Percentiles rank a stretch among this genome's conserved stretches.
Conservation (phyloP, 345 rosid species). For the Eutrema japonicum region DNA sequence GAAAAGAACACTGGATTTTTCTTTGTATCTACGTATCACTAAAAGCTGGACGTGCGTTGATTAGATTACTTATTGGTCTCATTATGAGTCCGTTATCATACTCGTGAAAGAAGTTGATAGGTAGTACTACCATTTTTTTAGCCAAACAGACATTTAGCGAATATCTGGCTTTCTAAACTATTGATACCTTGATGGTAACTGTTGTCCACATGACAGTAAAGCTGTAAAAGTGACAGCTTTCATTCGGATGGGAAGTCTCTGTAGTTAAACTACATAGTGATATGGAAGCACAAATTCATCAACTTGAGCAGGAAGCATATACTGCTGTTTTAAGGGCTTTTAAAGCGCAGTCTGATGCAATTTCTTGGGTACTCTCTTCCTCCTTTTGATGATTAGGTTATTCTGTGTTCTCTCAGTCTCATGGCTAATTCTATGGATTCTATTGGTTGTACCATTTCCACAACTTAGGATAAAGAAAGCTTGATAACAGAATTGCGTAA, state of each 20-base stretch:
- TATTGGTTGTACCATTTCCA: conserved; percentile 32
- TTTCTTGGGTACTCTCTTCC: conserved; percentile 78
- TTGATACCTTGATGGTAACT: conserved; percentile 14
- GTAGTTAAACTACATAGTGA: conserved; percentile 40
- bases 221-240: conserved; percentile 13
- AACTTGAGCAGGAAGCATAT: conserved; percentile 97
- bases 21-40: not conserved
- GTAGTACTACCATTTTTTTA: not conserved
- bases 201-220: conserved; percentile 14
- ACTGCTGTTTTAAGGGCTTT: conserved; percentile 91
- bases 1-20: not conserved
- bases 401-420: conserved; percentile 6
- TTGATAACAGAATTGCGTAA: conserved; percentile 93
- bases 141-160: not conserved
- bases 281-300: conserved; percentile 93
- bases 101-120: not conserved
- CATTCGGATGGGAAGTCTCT: conserved; percentile 41
- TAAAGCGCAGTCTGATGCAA: conserved; percentile 98
- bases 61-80: conserved; percentile 5
- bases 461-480: conserved; percentile 83
- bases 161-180: not conserved
- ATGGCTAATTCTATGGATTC: conserved; percentile 20
- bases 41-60: not conserved
- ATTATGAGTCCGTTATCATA: conserved; percentile 1
- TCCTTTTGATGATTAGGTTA: conserved; percentile 9